Base-by-base conservation (phyloP, 169 alveolate species). In the Plasmodium gallinaceum region DNA sequence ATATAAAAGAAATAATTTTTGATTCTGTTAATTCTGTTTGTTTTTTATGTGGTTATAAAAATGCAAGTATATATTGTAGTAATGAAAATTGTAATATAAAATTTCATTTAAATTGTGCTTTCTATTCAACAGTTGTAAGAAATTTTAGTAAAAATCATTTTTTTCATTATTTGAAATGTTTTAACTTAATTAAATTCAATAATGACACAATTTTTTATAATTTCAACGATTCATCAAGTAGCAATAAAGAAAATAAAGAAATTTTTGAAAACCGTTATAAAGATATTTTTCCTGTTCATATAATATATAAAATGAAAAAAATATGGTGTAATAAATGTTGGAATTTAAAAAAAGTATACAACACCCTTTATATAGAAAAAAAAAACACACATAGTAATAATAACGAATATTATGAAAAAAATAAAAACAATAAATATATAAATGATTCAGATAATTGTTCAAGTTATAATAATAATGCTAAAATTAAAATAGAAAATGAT, bases 311-410 rank as follows among this genome's bases (percentile, higher is more conserved):
- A 48, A 80, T 88, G 7, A 88, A 93, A 45, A 78, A 85, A 26
- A 54, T 93, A 48, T 93, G 95, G 95, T 93, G 95, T 45, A 88
- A 89, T 26, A 46, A 90, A 7, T 93, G 95, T 24, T 93, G 93
- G 88, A 76, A 78, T 39, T 37, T 60, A 18, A 65, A 73, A 42
- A 68, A 70, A 26, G 45, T 74, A 22, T 74, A 74, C 46, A 51
- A 52, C n/a, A 24, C 60, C 37, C 66, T 76, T 62, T 62, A 70
- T 73, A 43, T 52, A 68, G 60, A 66, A 39, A 69, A 74, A 32
- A 32, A 32, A 4, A 32, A 32, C 4, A 4, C 4, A 32, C 4
- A 32, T 32, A 2, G 1, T 32, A 32, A 32, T 32, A 32, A 32
- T 32, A 85, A 32, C 39, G 43, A 24, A 24, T 24, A 52, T 52